Evolutionary conservation across 2,329 filamentous ascomycete genomes (phyloP).

Genomic region (Verruconis gallopava): DNA sequence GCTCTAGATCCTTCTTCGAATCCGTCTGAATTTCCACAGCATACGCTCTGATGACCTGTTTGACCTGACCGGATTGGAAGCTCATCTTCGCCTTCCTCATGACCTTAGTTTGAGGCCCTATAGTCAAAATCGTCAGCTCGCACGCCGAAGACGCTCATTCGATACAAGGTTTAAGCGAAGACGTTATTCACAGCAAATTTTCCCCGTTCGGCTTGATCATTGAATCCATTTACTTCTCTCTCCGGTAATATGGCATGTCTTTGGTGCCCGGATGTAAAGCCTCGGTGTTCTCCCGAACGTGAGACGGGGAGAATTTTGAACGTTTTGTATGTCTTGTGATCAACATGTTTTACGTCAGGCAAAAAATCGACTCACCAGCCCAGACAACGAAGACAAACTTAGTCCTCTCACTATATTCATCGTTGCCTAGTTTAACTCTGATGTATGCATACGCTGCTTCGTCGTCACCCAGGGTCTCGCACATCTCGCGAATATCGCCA

Average conservation of each 20-base stretch:
- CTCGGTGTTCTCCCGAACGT: too few relatives aligned
- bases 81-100: slow-evolving; percentile 59
- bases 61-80: slow-evolving; percentile 54
- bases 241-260: too few relatives aligned
- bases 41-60: slow-evolving; percentile 50
- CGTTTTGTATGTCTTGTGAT: too few relatives aligned
- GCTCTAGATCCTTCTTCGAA: slow-evolving; percentile 47
- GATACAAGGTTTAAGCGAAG: too few relatives aligned
- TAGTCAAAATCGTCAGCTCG: not conserved
- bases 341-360: too few relatives aligned
- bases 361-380: slow-evolving; percentile 41
- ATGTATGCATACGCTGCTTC: slow-evolving; percentile 56
- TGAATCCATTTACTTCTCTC: too few relatives aligned
- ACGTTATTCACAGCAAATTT: too few relatives aligned
- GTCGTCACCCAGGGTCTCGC: slow-evolving; percentile 40
- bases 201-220: too few relatives aligned
- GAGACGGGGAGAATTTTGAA: too few relatives aligned
- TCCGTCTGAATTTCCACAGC: slow-evolving; percentile 51
- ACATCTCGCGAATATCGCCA: slow-evolving; percentile 48
- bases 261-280: too few relatives aligned
- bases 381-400: slow-evolving; percentile 58
- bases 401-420: slow-evolving; percentile 53
- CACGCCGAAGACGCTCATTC: too few relatives aligned
- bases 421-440: slow-evolving; percentile 57
- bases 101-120: slow-evolving; percentile 40